Evolutionary conservation across 2,329 filamentous ascomycete species (phyloP).

Genomic region (Penicillium janthinellum): DNA sequence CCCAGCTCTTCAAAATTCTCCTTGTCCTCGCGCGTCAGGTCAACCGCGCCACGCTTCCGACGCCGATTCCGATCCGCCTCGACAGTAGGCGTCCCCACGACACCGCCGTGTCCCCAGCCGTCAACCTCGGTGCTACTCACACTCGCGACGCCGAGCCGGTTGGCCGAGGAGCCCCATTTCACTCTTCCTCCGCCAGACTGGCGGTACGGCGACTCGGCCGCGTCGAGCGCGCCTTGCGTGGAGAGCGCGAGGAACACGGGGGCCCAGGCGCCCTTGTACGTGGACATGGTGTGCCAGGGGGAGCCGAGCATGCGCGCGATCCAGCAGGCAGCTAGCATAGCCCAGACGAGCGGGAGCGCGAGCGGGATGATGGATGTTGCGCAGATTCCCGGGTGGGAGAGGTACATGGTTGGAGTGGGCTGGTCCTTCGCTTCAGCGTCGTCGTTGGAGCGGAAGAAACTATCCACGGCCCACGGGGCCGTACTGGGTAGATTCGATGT

Average conservation of each 20-base stretch:
- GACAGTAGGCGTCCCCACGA: slow-evolving; percentile 53
- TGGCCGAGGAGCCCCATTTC: slow-evolving; percentile 84
- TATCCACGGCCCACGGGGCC: slow-evolving; percentile 53
- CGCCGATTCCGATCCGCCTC: slow-evolving; percentile 56
- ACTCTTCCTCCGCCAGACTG: slow-evolving; percentile 62
- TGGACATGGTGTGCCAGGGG: slow-evolving; percentile 79
- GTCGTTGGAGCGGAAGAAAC: slow-evolving; percentile 50
- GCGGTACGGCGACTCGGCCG: slow-evolving; percentile 47
- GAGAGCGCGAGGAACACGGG: slow-evolving; percentile 78
- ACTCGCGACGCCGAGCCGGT: slow-evolving; percentile 58
- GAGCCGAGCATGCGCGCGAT: slow-evolving; percentile 77
- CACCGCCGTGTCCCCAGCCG: slow-evolving; percentile 73
- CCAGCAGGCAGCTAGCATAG: slow-evolving; percentile 69
- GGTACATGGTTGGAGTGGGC: slow-evolving; percentile 63
- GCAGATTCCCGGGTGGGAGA: slow-evolving; percentile 85
- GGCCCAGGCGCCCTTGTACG: slow-evolving; percentile 75
- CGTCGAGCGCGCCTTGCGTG: slow-evolving; percentile 50
- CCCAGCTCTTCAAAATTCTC: slow-evolving; percentile 45
- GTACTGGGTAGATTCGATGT: slow-evolving; percentile 69
- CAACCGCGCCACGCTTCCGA: slow-evolving; percentile 60
- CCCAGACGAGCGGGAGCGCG: slow-evolving; percentile 66
- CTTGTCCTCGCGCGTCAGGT: slow-evolving; percentile 55
- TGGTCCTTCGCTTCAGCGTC: slow-evolving; percentile 11
- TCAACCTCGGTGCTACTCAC: slow-evolving; percentile 80
- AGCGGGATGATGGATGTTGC: slow-evolving; percentile 80